Conservation (phyloP, 83 land plant genomes). For the Isoetes engelmannii region DNA sequence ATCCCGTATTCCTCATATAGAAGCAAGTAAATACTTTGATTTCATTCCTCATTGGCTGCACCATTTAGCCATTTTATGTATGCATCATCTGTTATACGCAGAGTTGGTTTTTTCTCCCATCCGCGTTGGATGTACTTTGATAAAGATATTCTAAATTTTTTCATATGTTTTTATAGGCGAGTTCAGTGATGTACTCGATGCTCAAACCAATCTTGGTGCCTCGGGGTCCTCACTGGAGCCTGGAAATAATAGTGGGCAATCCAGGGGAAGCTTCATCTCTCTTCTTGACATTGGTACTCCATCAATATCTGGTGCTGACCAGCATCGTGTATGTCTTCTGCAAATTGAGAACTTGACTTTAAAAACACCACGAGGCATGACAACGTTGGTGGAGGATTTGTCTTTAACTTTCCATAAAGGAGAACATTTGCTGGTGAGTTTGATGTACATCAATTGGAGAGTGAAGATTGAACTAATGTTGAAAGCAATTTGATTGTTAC, state of each 20-base stretch:
- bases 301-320: slow-evolving; percentile 1
- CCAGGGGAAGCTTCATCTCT: neutral
- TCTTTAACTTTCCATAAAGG: slow-evolving; percentile 49
- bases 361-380: slow-evolving; percentile 56
- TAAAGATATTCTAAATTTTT: slow-evolving; percentile 38
- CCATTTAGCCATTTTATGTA: too few species aligned
- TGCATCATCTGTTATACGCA: too few species aligned
- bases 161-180: neutral
- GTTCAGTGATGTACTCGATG: neutral
- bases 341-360: slow-evolving; percentile 63
- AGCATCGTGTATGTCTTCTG: slow-evolving; percentile 27
- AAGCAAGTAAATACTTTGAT: too few species aligned
- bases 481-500: slow-evolving; percentile 1
- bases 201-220: neutral
- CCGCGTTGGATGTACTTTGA: too few species aligned
- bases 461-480: slow-evolving; percentile 12
- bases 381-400: slow-evolving; percentile 54
- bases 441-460: neutral
- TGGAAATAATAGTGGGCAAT: too few species aligned
- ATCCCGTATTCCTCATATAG: too few species aligned
- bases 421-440: slow-evolving; percentile 70
- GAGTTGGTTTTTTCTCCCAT: too few species aligned
- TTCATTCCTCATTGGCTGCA: too few species aligned
- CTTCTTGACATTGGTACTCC: slow-evolving; percentile 19
- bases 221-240: slow-evolving; percentile 7